Conservation (phyloP, 768 basidiomycete genomes). For the Tylopilus sp. region DNA sequence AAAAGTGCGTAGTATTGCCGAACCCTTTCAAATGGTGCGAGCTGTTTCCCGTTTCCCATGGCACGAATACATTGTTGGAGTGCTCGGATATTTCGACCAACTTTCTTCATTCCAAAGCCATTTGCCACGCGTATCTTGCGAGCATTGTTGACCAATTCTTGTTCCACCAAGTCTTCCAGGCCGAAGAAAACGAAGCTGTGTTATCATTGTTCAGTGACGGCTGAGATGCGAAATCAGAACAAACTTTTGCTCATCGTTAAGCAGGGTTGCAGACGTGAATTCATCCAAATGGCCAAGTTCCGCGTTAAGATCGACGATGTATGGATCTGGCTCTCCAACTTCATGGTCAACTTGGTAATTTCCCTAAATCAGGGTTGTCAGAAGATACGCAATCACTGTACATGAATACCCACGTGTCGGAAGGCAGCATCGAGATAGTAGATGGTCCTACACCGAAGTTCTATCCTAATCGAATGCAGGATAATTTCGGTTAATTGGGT, state of each 20-base stretch:
- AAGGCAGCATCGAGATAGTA: slow-evolving; percentile 80
- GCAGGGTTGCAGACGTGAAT: slow-evolving; percentile 57
- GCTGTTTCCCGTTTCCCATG: slow-evolving; percentile 55
- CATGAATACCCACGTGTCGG: slow-evolving; percentile 52
- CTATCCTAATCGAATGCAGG: slow-evolving; percentile 82
- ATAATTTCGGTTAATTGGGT: slow-evolving; percentile 86
- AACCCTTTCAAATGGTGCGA: slow-evolving; percentile 70
- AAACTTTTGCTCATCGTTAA: slow-evolving; percentile 63
- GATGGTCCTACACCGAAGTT: slow-evolving; percentile 80
- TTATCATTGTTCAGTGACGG: not conserved
- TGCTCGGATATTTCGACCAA: slow-evolving; percentile 84
- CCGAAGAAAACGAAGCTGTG: slow-evolving; percentile 85
- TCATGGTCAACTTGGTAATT: slow-evolving; percentile 81
- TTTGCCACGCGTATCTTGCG: slow-evolving; percentile 68
- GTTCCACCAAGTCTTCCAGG: slow-evolving; percentile 80
- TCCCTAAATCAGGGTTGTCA: slow-evolving; percentile 49
- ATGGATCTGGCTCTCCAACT: slow-evolving; percentile 87
- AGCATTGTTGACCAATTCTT: slow-evolving; percentile 73
- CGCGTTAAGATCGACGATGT: slow-evolving; percentile 79
- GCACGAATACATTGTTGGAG: slow-evolving; percentile 89
- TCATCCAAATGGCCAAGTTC: slow-evolving; percentile 79
- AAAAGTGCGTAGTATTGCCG: slow-evolving; percentile 84
- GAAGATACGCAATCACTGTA: slow-evolving; percentile 2
- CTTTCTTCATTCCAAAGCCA: slow-evolving; percentile 77
- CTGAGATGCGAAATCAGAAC: slow-evolving; percentile 24